Percentiles rank a stretch among this genome's conserved stretches.
Conservation (phyloP, 1,284 basidiomycete species). For the Ustilago sp. region DNA sequence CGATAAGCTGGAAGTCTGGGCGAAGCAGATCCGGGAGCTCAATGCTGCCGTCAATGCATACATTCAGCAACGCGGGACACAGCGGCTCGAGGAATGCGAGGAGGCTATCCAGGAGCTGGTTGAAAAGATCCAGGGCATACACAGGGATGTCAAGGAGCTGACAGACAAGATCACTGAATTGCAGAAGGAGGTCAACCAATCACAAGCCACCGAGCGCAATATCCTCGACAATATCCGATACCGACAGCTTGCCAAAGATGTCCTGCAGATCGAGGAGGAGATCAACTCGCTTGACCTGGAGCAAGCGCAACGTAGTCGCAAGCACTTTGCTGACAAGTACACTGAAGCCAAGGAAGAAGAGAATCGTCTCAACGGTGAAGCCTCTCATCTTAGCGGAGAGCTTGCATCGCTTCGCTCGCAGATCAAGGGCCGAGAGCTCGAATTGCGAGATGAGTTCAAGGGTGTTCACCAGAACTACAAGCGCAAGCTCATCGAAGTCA, state of each 20-base stretch:
- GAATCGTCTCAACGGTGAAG: slow-evolving; percentile 79
- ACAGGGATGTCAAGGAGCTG: slow-evolving; percentile 43
- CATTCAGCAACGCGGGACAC: slow-evolving; percentile 47
- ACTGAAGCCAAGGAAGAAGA: slow-evolving; percentile 78
- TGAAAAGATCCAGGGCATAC: slow-evolving; percentile 42
- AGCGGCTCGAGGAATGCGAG: slow-evolving; percentile 51
- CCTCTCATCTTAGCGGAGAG: slow-evolving; percentile 63
- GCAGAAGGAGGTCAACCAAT: slow-evolving; percentile 69
- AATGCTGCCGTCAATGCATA: slow-evolving; percentile 44
- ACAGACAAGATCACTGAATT: slow-evolving; percentile 53
- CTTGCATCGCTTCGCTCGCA: slow-evolving; percentile 57
- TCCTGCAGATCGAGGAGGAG: slow-evolving; percentile 78
- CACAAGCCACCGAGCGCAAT: slow-evolving; percentile 73
- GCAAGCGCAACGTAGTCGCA: slow-evolving; percentile 69
- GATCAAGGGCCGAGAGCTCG: slow-evolving; percentile 74
- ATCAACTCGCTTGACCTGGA: slow-evolving; percentile 73
- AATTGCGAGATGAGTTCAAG: slow-evolving; percentile 85
- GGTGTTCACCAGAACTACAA: slow-evolving; percentile 86
- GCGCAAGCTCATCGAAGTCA: slow-evolving; percentile 91
- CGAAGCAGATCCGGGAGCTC: slow-evolving; percentile 56
- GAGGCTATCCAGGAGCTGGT: slow-evolving; percentile 62
- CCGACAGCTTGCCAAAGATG: slow-evolving; percentile 78
- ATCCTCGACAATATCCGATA: slow-evolving; percentile 87
- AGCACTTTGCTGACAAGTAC: slow-evolving; percentile 86
- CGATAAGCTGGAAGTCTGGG: slow-evolving; percentile 37